Conservation (phyloP, 225 moss, liverwort and hornwort species). For the Takakia lepidozioides region DNA sequence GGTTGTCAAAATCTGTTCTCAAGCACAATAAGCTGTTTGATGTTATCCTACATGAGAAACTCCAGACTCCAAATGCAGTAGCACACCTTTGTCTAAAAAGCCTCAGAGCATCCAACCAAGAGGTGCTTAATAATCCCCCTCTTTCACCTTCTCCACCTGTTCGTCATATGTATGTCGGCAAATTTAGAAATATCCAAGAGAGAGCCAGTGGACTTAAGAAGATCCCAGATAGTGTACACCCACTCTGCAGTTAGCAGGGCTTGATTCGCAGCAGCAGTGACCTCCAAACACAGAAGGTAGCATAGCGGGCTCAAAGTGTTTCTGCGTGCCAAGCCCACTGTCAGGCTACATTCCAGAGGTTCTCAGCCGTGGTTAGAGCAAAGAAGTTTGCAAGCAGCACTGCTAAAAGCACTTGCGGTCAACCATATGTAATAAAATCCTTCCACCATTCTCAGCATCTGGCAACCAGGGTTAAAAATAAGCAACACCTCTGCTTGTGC, state of each 20-base stretch:
- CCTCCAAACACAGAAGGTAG: conserved; percentile 51
- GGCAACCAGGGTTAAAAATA: neutral
- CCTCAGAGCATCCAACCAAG: too few relatives aligned
- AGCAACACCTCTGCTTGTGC: neutral
- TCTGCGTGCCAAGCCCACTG: conserved; percentile 30
- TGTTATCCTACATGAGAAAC: too few relatives aligned
- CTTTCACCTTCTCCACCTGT: too few relatives aligned
- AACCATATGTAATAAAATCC: neutral
- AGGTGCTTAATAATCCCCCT: too few relatives aligned
- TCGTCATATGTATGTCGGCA: conserved; percentile 10
- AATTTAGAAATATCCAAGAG: neutral
- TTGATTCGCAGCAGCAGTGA: conserved; percentile 29
- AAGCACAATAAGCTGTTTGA: too few relatives aligned
- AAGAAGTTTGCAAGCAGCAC: neutral
- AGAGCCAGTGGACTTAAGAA: conserved; percentile 5
- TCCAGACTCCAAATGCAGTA: too few relatives aligned
- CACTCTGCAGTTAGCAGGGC: conserved; percentile 19
- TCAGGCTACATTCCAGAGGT: neutral
- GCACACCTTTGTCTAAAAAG: too few relatives aligned
- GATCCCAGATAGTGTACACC: conserved; percentile 16
- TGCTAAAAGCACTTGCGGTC: neutral
- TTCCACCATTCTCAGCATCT: neutral
- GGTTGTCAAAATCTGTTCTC: too few relatives aligned
- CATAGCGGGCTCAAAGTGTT: conserved; percentile 43
- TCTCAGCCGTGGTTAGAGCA: too few relatives aligned